Evolutionary conservation across 1,139 yeast genomes (phyloP), one percentile per base, ranked within the genome.

Genomic region (Oligophagozyma castellii): DNA sequence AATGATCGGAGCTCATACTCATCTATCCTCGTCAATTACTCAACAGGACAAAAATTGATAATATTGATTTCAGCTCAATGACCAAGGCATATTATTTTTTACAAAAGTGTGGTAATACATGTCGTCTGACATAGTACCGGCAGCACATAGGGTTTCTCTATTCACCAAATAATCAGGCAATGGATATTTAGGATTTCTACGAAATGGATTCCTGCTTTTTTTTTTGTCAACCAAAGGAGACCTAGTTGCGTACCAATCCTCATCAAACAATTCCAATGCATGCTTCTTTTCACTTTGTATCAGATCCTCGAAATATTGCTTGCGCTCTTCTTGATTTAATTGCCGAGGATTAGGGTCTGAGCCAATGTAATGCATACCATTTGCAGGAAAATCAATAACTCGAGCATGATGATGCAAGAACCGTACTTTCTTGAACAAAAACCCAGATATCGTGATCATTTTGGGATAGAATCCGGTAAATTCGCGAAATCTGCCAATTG

Each of bases 351-450:
- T 42, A 2, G 84, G 93, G n/a, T 70, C 65, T 33, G 70, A 62
- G 0, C 89, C 83, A 21, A 73, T 48, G 44, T 76, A 80, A 3
- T 54, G 27, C 11, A 49, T 38, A 7, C 33, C 27, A 4, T 30
- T 26, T 10, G 12, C n/a, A 4, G 47, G 44, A 19, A 36, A 51
- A 33, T 29, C 54, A 15, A 49, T 39, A 3, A 52, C 52, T 12
- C 29, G 33, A 1, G 77, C 59, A 53, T 81, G 94, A 22, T 61
- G 51, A 0, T 64, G 44, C 8, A 66, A 32, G 43, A 79, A 80
- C 30, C 94, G 56, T 12, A 51, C 46, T 30, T 69, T 53, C 44
- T 81, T 81, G 53, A 81, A 81, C 29, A 71, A 83, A 48, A 78
- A 78, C 3, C 93, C 93, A 5, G 73, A 66, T 4, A 81, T 61